Evolutionary conservation across 305 asterid species (phyloP).

Genomic region (Ilex paraguariensis): DNA sequence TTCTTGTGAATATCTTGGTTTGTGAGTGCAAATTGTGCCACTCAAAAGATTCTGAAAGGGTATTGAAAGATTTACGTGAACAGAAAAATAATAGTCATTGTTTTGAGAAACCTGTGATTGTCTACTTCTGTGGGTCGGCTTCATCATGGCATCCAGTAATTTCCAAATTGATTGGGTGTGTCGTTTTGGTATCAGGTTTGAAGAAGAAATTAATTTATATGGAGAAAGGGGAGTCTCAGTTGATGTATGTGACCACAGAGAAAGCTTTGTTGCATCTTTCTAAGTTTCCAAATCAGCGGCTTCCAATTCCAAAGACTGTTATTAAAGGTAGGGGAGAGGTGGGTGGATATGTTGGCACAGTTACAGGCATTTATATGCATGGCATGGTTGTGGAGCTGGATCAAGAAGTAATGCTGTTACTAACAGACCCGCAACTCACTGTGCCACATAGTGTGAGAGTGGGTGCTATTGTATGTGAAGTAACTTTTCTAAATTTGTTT

Average conservation of each 20-base stretch:
- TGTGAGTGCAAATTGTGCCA: slow-evolving; percentile 64
- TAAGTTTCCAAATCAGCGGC: slow-evolving; percentile 24
- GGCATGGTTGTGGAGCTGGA: slow-evolving; percentile 91
- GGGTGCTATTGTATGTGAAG: slow-evolving; percentile 73
- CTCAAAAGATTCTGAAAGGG: slow-evolving; percentile 21
- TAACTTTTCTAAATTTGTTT: neutral
- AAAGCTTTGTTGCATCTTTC: slow-evolving; percentile 45
- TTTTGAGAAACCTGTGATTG: slow-evolving; percentile 38
- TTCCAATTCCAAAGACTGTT: slow-evolving; percentile 8
- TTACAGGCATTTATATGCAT: slow-evolving; percentile 72
- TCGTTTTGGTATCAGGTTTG: slow-evolving; percentile 47
- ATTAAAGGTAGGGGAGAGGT: slow-evolving; percentile 50
- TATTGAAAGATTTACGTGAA: slow-evolving; percentile 23
- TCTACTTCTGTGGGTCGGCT: slow-evolving; percentile 59
- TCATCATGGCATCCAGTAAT: slow-evolving; percentile 79
- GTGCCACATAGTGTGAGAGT: slow-evolving; percentile 81
- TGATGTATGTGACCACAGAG: slow-evolving; percentile 65
- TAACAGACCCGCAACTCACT: slow-evolving; percentile 54
- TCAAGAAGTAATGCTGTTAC: slow-evolving; percentile 52
- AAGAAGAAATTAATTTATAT: slow-evolving; percentile 59
- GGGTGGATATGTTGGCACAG: slow-evolving; percentile 61
- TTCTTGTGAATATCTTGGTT: slow-evolving; percentile 57
- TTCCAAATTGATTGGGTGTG: slow-evolving; percentile 38
- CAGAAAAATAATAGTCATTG: slow-evolving; percentile 33
- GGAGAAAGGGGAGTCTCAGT: slow-evolving; percentile 50